Base-by-base conservation (phyloP, 164 flowering plant genomes). In the Vitis rupestris region DNA sequence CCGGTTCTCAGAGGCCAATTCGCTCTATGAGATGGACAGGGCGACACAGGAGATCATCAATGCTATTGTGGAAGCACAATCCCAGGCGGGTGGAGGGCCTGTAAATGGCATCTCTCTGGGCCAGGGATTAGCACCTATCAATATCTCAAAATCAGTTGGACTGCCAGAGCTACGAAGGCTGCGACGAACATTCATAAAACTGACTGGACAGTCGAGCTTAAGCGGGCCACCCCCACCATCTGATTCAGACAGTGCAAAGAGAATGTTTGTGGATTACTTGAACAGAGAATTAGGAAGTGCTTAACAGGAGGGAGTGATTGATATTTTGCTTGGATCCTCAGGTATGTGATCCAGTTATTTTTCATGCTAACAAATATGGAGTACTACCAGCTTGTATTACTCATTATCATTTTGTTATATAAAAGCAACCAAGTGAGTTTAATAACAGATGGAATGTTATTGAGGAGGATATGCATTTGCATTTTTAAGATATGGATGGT, bases 151-250 rank as follows among this genome's bases (percentile, higher is more conserved):
- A 70, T 70, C 87, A 58, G 89, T 95, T 53, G 92, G 94, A 51
- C 77, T 93, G 72, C 98, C 99, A 3, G 97, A 95, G 79, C 87
- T 95, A 44, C 90, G 99, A 4, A 81, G 97, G 76, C 75, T 95
- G 69, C 79, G 93, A 13, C 73, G 93, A 19, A 95, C 99, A 16
- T 93, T 93, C 76, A 82, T 93, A 50, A 95, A 95, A 72, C 74
- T 95, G 80, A 88, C 98, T 0, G 90, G 91, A 53, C 99, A 95
- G 63, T 78, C 96, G 2, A 91, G 99, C 81, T 87, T 95, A 78
- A 95, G 97, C 72, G 98, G 99, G n/a, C 96, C 80, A n/a, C 90
- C 97, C 2, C 99, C 97, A 0, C 99, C 99, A 37, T 86, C 97
- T 3, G 98, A 90, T 81, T 89, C 93, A 23, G 88, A 84, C 17